Base-by-base conservation (phyloP, 257 asterid genomes). In the Osmanthus fragrans region DNA sequence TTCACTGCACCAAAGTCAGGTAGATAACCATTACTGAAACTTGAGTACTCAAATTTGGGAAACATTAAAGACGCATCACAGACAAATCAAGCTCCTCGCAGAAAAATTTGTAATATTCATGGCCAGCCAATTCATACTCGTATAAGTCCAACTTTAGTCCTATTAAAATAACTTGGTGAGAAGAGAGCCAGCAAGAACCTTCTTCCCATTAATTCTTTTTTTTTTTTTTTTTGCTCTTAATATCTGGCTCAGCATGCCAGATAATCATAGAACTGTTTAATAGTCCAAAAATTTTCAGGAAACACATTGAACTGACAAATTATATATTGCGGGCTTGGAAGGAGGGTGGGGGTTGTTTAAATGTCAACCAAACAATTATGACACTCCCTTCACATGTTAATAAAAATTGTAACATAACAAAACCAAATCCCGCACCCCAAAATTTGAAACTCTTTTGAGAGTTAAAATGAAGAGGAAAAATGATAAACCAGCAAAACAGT, bases 1-100 rank as follows among this genome's bases (percentile, higher is more conserved):
- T 84, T 96, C 99, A 71, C 98, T 93, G 91, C 90, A 89, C 47
- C 13, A 77, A 71, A 73, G 82, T 54, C 70, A 74, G 39, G 27
- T n/a, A 34, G 79, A 18, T 42, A 45, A 54, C 64, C 70, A 74
- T 71, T 36, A 64, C 72, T 51, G 51, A 15, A 47, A 47, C 58
- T 47, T 16, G n/a, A 47, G 7, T 4, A 15, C 58, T 47, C 58
- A 16, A 15, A 47, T 47, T 47, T 47, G 58, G 58, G 58, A 47
- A 47, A 16, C 58, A 47, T 15, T 4, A 16, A 47, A 21, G 27
- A 56, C 0, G 29, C 27, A 54, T 54, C 64, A n/a, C 65, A 56
- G 21, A 18, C 27, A 56, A 18, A 19, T 18, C 64, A 56, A 56
- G 65, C 25, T 56, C 65, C 18, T 54, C 29, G 11, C 65, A n/a